Base-by-base conservation (phyloP, 441 rosid genomes). In the Jatropha podagrica region DNA sequence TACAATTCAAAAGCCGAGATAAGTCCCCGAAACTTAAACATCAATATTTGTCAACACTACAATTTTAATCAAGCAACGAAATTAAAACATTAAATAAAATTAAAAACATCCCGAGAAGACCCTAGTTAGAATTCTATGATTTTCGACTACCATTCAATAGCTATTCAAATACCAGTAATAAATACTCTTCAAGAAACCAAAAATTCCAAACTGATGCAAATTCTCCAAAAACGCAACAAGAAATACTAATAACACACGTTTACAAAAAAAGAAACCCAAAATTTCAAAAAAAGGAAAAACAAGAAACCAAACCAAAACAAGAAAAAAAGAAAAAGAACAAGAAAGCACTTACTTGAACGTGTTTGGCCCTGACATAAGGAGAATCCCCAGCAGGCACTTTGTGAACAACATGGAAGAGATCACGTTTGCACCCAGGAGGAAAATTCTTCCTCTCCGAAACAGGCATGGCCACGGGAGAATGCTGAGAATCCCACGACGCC, bases 361-460 rank as follows among this genome's bases (percentile, higher is more conserved):
- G 92, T 80, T 93, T 93, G 67, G 97, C 96, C 85, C 85, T 88
- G 76, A 88, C 93, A 76, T 93, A 93, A 48, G 97, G 96, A 59
- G 97, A 93, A 75, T 93, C 91, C 20, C 92, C 91, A 17, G 88
- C 76, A 1, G 96, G 96, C 18, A 91, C 97, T 71, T 91, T 93
- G 78, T 91, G 91, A 38, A 88, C 76, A 72, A 86, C 88, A 58
- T 91, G 96, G 72, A 90, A 90, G 32, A 82, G 77, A 77, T 87
- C 91, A 17, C 80, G 83, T 40, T 77, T 81, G 71, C 74, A 55
- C 20, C 63, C 72, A 48, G 77, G 75, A 12, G 67, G 17, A 4
- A 60, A 42, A 71, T 27, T 63, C 71, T 78, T 79, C 76, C 82
- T 77, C 80, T 81, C 86, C 4, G 85, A 79, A 79, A 85, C 62